phyloP scores from a whole-genome alignment of 345 rosid species.

The Moricandia moricandioides region DNA sequence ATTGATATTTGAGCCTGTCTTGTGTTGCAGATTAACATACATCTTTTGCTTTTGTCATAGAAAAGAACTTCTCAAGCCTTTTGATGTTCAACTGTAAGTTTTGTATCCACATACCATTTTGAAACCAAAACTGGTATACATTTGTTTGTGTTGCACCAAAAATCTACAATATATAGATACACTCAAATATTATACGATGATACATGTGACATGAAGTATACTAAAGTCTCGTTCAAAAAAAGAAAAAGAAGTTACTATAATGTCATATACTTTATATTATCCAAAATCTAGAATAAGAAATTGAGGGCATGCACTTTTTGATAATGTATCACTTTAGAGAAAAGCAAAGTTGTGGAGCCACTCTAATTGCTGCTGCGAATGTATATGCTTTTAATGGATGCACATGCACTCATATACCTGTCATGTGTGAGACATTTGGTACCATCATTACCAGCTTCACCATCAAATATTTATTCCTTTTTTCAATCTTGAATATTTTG shows the following conservation, averaged over 20 bases:
- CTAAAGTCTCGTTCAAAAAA: not conserved
- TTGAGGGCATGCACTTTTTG: constrained; percentile 8
- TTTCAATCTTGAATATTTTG: not conserved
- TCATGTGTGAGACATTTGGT: constrained; percentile 38
- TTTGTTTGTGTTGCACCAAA: not conserved
- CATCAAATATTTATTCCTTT: constrained; percentile 11
- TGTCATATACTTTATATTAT: not conserved
- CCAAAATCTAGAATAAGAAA: constrained; percentile 1
- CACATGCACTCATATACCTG: constrained; percentile 39
- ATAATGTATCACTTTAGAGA: constrained; percentile 34
- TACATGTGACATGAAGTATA: not conserved
- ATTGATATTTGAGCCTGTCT: constrained; percentile 22
- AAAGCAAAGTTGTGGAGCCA: constrained; percentile 39
- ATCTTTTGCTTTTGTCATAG: not conserved
- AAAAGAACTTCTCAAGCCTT: not conserved
- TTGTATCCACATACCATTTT: not conserved
- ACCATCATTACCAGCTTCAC: constrained; percentile 36
- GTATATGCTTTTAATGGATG: constrained; percentile 24
- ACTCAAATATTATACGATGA: not conserved
- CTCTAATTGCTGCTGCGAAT: constrained; percentile 22
- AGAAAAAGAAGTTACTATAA: too few relatives aligned
- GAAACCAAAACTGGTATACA: not conserved
- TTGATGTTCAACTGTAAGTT: not conserved
- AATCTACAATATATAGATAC: not conserved
- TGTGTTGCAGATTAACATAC: constrained; percentile 12